Base-by-base conservation (phyloP, 23 red algal species). In the Gracilaria gracilis region DNA sequence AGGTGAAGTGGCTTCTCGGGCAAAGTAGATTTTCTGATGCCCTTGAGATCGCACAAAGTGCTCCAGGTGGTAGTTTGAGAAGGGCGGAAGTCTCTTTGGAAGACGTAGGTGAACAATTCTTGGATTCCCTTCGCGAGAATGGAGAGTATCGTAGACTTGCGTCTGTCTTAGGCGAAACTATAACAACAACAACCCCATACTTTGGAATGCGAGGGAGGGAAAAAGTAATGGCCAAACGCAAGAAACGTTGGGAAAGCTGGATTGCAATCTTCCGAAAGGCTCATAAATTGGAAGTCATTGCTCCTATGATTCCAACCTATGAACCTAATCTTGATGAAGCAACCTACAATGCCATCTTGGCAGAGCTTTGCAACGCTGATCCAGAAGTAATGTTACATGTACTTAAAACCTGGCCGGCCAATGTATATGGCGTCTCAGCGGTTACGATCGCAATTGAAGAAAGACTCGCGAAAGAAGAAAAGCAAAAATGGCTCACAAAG, bases 91-190 rank as follows among this genome's bases (percentile, higher is more conserved):
- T 91, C 31, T 93, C 89, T n/a, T 64, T 96, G 19, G 88, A 87
- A 67, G 83, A 90, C 50, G 67, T 96, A 19, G 95, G 95, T 29
- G 95, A 96, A 40, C 87, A 86, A 35, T 96, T 96, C 75, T 55
- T 96, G 34, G 90, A 77, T 36, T 85, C 89, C 29, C 40, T 96
- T 25, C 85, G 79, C 19, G 95, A 87, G 15, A 42, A 67, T 46
- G 88, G 81, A 14, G 80, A 91, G 17, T 96, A 86, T 69, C 12
- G 19, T 28, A 76, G 77, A 73, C 86, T 96, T 32, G 88, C 87
- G 11, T 75, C 75, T 42, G 81, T 96, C 12, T 69, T 96, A 46
- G 88, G 81, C 61, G 87, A 88, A 36, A 89, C 90, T 4, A 96
- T 96, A 25, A 81, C 73, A 19, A 81, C 71, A 7, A 94, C 92